phyloP scores from a whole-genome alignment of 176 grass and related monocot genomes.

The Bothriochloa decipiens region DNA sequence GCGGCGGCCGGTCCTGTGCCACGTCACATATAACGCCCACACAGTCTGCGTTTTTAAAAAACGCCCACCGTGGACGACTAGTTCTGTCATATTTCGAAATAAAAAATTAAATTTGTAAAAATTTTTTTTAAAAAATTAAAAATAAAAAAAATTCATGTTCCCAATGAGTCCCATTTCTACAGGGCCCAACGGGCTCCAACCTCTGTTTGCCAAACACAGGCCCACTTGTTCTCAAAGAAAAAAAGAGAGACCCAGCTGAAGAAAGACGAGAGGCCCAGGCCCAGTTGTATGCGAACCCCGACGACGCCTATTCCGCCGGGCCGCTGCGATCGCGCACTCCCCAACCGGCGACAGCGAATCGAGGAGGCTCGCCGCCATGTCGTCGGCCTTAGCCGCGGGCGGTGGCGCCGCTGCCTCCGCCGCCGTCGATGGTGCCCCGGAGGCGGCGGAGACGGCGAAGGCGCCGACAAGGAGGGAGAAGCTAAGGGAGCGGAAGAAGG shows the following conservation, averaged over 20 bases:
- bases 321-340: background rate
- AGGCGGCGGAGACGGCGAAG: background rate
- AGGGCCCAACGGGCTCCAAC: background rate
- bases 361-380: slow-evolving; percentile 35
- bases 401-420: background rate
- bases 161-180: background rate
- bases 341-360: background rate
- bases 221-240: background rate
- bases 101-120: too few species aligned
- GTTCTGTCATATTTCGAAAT: too few species aligned
- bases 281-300: background rate
- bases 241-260: background rate
- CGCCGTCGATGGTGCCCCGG: background rate
- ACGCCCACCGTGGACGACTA: too few species aligned
- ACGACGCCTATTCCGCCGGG: background rate
- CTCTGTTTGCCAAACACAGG: background rate
- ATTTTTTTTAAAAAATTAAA: too few species aligned
- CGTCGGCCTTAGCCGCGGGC: background rate
- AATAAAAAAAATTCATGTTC: too few species aligned
- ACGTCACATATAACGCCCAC: too few species aligned
- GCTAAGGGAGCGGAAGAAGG: slow-evolving; percentile 68
- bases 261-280: background rate
- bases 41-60: too few species aligned
- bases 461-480: slow-evolving; percentile 60
- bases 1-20: too few species aligned